These are phyloP conservation scores for Austroboletus eburneus DNA, from an alignment of 768 basidiomycete genomes.

Conservation along the genomic window DNA sequence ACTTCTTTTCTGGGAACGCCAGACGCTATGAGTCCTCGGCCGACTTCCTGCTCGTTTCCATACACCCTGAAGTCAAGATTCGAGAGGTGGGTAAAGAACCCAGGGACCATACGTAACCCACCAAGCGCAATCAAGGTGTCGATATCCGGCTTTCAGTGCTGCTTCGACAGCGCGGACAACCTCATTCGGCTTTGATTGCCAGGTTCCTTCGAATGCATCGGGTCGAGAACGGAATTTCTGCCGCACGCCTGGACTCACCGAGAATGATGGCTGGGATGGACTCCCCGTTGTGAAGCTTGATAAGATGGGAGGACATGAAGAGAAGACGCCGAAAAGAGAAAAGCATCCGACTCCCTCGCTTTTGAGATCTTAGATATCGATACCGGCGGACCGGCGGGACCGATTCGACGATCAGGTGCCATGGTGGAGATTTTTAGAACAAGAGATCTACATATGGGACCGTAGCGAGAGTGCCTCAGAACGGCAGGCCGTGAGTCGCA, in stretches of 20 bases:
- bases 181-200: constrained; percentile 74
- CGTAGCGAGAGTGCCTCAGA: neutral
- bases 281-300: constrained; percentile 59
- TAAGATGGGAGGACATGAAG: constrained; percentile 38
- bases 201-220: constrained; percentile 52
- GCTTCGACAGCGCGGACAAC: constrained; percentile 66
- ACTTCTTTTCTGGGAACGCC: constrained; percentile 75
- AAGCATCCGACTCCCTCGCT: neutral
- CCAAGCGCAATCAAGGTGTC: constrained; percentile 71
- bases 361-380: neutral
- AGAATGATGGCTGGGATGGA: constrained; percentile 57
- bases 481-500: neutral
- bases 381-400: constrained; percentile 16
- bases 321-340: neutral
- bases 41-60: constrained; percentile 80
- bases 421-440: neutral
- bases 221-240: neutral
- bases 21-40: constrained; percentile 70
- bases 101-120: constrained; percentile 14
- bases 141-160: constrained; percentile 76
- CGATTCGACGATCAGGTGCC: constrained; percentile 10
- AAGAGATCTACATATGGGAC: neutral
- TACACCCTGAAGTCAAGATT: constrained; percentile 43
- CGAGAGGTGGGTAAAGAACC: constrained; percentile 15
- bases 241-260: constrained; percentile 38